Percentiles rank a stretch among this genome's conserved stretches.
phyloP scores from a whole-genome alignment of 441 rosid genomes.

The Pelargonium exstipulatum region DNA sequence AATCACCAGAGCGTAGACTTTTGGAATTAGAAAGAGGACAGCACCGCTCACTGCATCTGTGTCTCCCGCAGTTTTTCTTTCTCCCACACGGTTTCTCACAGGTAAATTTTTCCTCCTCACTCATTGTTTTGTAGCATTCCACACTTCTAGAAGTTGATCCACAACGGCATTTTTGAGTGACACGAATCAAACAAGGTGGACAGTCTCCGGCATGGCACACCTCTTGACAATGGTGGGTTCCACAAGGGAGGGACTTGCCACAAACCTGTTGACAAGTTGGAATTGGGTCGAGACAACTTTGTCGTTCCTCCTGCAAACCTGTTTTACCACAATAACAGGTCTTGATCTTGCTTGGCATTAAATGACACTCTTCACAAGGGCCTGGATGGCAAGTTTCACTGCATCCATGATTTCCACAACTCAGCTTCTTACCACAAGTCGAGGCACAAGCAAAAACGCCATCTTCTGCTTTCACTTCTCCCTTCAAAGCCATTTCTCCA shows the following conservation, averaged over 20 bases:
- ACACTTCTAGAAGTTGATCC: slow-evolving; percentile 67
- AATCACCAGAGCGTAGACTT: slow-evolving; percentile 37
- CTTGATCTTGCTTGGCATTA: slow-evolving; percentile 59
- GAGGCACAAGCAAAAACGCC: slow-evolving; percentile 74
- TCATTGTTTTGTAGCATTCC: slow-evolving; percentile 62
- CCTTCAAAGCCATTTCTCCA: slow-evolving; percentile 77
- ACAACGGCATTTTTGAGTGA: slow-evolving; percentile 79
- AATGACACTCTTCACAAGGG: slow-evolving; percentile 68
- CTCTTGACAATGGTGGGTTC: slow-evolving; percentile 61
- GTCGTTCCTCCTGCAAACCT: slow-evolving; percentile 58
- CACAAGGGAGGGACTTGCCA: slow-evolving; percentile 67
- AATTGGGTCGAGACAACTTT: slow-evolving; percentile 82
- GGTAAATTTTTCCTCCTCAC: slow-evolving; percentile 46
- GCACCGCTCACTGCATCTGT: slow-evolving; percentile 89
- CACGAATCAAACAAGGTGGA: slow-evolving; percentile 57
- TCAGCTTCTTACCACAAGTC: slow-evolving; percentile 54
- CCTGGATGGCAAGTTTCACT: slow-evolving; percentile 77
- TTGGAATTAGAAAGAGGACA: slow-evolving; percentile 67
- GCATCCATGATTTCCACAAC: slow-evolving; percentile 72
- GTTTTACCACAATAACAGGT: slow-evolving; percentile 89
- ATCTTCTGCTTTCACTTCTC: slow-evolving; percentile 61
- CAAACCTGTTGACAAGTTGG: slow-evolving; percentile 65
- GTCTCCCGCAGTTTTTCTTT: slow-evolving; percentile 95
- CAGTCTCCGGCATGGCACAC: slow-evolving; percentile 81
- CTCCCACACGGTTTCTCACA: slow-evolving; percentile 78